phyloP scores from a whole-genome alignment of 2,329 filamentous ascomycete species.

The Magnaporthales sp. region DNA sequence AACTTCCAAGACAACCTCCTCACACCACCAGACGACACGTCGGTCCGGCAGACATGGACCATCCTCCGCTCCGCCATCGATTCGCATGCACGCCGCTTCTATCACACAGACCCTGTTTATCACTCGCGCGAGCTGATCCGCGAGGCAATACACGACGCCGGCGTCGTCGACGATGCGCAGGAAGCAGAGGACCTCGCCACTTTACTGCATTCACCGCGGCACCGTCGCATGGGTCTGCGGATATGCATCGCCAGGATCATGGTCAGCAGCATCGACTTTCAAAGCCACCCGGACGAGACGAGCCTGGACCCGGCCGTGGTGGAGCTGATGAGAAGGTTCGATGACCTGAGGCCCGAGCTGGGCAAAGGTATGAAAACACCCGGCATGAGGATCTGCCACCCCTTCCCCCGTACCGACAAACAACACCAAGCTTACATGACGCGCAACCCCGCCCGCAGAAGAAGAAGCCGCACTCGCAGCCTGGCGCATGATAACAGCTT shows the following conservation, averaged over 20 bases:
- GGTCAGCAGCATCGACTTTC: slow-evolving; percentile 6
- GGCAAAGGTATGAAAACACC: not conserved
- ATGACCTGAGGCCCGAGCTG: slow-evolving; percentile 2
- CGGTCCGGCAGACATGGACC: slow-evolving; percentile 4
- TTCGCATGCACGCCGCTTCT: slow-evolving; percentile 5
- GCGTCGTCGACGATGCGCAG: slow-evolving; percentile 3
- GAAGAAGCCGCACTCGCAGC: slow-evolving; percentile 5
- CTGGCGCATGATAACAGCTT: slow-evolving; percentile 7
- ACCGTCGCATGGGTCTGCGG: slow-evolving; percentile 4
- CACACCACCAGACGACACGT: slow-evolving; percentile 2
- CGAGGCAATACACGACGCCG: not conserved
- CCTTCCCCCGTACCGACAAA: not conserved
- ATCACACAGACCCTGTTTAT: slow-evolving; percentile 3
- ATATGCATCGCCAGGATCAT: slow-evolving; percentile 6
- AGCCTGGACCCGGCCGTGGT: slow-evolving; percentile 10
- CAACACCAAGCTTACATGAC: not conserved
- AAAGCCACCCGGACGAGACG: slow-evolving; percentile 5
- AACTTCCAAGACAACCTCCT: slow-evolving; percentile 7
- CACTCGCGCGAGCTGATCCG: not conserved
- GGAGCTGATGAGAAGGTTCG: slow-evolving; percentile 4
- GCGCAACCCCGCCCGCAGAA: not conserved
- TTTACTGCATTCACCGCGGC: slow-evolving; percentile 4
- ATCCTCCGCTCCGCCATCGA: slow-evolving; percentile 4
- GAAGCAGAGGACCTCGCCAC: slow-evolving; percentile 6
- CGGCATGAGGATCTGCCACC: not conserved